Evolutionary conservation across 192 early-diverging fungal species (phyloP).

Genomic region (Allomyces arbusculus): DNA sequence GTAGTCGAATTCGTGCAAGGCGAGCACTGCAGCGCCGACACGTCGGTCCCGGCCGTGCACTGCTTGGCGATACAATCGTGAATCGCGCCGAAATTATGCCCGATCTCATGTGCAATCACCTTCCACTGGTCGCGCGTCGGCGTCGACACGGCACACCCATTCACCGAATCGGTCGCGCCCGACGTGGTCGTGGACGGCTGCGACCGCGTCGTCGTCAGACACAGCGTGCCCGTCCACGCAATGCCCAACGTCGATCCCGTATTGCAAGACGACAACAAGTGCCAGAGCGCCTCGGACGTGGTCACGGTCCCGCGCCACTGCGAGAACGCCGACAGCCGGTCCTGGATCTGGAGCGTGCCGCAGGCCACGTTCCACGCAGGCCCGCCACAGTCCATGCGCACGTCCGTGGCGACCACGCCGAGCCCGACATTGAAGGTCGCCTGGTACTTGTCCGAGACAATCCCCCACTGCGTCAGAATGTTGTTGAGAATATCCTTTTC

Average conservation of each 20-base stretch:
- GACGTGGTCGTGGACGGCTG: slow-evolving; percentile 23
- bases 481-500: background rate
- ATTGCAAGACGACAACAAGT: slow-evolving; percentile 66
- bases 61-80: background rate
- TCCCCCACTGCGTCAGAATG: slow-evolving; percentile 19
- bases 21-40: slow-evolving; percentile 19
- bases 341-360: slow-evolving; percentile 19
- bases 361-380: background rate
- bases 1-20: slow-evolving; percentile 1
- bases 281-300: slow-evolving; percentile 77
- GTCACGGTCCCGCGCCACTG: slow-evolving; percentile 58
- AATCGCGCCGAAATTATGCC: background rate
- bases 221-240: slow-evolving; percentile 65
- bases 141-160: slow-evolving; percentile 69
- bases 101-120: background rate
- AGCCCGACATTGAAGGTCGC: slow-evolving; percentile 24
- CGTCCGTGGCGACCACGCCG: slow-evolving; percentile 8
- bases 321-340: slow-evolving; percentile 70
- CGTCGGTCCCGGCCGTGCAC: background rate
- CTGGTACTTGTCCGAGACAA: slow-evolving; percentile 20
- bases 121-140: slow-evolving; percentile 65
- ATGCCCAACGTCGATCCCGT: slow-evolving; percentile 67
- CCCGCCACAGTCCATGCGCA: background rate
- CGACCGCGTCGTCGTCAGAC: slow-evolving; percentile 24
- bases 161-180: slow-evolving; percentile 29